Base-by-base conservation (phyloP, 352 stramenopile genomes). In the Phytophthora cactorum region DNA sequence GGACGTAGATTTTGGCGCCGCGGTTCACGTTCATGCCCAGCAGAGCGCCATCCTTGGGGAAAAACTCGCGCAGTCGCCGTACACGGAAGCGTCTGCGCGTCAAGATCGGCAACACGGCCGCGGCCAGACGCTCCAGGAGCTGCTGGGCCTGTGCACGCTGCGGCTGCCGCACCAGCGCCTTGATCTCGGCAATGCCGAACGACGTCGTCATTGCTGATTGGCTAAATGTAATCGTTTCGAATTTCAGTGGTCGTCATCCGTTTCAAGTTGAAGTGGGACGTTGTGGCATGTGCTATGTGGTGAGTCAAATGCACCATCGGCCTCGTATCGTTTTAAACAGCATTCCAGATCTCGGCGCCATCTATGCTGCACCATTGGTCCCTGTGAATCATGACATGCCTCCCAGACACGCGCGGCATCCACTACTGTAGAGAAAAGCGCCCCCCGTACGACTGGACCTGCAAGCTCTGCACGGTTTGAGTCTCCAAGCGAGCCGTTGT, bases 11-110 rank as follows among this genome's bases (percentile, higher is more conserved):
- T 51, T 83, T 90, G 43, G 59, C 67, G 31, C 86, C 86, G 5
- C 72, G 70, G 62, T 93, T 93, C 59, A 92, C 81, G 69, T 93
- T 93, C 82, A 93, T 92, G 53, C 86, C 86, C 14, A 92, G 79
- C 52, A 93, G 46, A 1, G 74, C 66, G 22, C 64, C 36, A 56
- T 90, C 71, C 44, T 75, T 84, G n/a, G 84, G 84, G 63, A 89
- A 90, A 51, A 92, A 91, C 68, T 93, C 86, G 41, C 82, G 71
- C 51, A 93, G 67, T 4, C 61, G 58, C 29, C 65, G 70, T 56
- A 93, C 86, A 29, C 67, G 73, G 68, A 88, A 93, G 43, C 67
- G 63, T 17, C 79, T 70, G 36, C 79, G 75, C 3, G 74, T 77
- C 34, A 91, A 57, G 34, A 93, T 84, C 31, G 81, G 82, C 59